These are phyloP conservation scores for Phyllachora maydis DNA, from an alignment of 2,329 filamentous ascomycete species.

Conservation along the genomic window DNA sequence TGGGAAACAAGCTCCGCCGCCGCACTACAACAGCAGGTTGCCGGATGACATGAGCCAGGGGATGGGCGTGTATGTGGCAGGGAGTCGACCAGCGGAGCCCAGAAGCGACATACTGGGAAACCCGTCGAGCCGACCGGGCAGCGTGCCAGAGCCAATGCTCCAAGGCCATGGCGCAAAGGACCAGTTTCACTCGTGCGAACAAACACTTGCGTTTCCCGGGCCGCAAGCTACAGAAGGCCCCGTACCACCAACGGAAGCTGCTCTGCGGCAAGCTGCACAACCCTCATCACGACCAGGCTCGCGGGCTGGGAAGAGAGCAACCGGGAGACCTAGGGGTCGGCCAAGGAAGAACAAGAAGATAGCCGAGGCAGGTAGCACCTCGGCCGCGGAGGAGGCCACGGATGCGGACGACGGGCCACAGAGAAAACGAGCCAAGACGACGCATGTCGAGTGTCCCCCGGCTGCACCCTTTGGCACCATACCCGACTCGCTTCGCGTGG, in stretches of 20 bases:
- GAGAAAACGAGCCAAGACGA: conserved; percentile 66
- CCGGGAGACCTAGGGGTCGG: conserved; percentile 32
- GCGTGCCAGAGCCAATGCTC: no score
- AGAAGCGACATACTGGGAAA: no score
- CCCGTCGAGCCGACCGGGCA: no score
- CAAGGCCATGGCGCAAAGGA: no score
- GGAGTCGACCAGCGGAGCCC: no score
- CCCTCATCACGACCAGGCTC: conserved; percentile 35
- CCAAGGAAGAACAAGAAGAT: conserved; percentile 34
- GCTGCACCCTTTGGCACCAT: conserved; percentile 49
- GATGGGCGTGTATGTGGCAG: no score
- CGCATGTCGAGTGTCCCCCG: conserved; percentile 34
- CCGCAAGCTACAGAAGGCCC: no score
- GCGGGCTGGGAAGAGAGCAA: conserved; percentile 26
- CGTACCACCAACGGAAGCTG: conserved; percentile 9
- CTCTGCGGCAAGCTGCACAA: conserved; percentile 12
- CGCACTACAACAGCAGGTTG: no score
- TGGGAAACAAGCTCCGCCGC: no score
- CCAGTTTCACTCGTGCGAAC: no score
- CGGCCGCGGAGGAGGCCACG: conserved; percentile 48
- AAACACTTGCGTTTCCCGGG: no score
- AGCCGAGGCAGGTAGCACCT: conserved; percentile 41
- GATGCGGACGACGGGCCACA: conserved; percentile 34
- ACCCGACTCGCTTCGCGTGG: conserved; percentile 67
- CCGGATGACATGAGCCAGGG: no score